Percentiles rank a stretch among this genome's conserved stretches.
Conservation (phyloP, 169 alveolate species). For the Perkinsus olseni region DNA sequence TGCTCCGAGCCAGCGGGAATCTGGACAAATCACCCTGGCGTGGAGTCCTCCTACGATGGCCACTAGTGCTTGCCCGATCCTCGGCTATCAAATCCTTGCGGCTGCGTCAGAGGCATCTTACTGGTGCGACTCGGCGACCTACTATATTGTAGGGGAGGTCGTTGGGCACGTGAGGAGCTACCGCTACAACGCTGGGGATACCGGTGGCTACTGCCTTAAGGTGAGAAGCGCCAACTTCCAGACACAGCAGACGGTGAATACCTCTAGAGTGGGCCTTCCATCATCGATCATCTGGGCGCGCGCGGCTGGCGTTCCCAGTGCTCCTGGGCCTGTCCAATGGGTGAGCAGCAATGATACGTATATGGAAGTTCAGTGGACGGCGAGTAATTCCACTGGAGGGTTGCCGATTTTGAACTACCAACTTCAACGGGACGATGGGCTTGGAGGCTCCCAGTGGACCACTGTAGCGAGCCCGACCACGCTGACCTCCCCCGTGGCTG, state of each 20-base stretch:
- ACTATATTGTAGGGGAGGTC: neutral
- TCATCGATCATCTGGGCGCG: conserved; percentile 5
- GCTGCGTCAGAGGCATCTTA: neutral
- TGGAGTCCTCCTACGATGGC: neutral
- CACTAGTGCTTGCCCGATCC: conserved; percentile 1
- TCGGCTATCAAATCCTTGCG: conserved; percentile 3
- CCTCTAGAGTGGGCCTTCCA: neutral
- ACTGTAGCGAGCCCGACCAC: neutral
- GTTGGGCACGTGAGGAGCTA: conserved; percentile 3
- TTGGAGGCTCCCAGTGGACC: neutral
- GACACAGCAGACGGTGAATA: neutral
- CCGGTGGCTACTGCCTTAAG: neutral
- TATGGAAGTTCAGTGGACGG: neutral
- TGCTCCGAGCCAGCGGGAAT: neutral
- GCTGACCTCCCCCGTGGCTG: conserved; percentile 3
- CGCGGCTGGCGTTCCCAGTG: conserved; percentile 13
- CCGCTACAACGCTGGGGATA: neutral
- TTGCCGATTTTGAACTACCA: neutral
- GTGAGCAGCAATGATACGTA: neutral
- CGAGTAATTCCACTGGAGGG: neutral
- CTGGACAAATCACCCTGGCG: neutral
- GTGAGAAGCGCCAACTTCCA: neutral
- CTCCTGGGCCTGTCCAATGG: neutral
- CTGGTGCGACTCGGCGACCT: neutral
- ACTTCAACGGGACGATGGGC: neutral